Conservation (phyloP, 1,139 yeast genomes). For the Protomyces inouyei region DNA sequence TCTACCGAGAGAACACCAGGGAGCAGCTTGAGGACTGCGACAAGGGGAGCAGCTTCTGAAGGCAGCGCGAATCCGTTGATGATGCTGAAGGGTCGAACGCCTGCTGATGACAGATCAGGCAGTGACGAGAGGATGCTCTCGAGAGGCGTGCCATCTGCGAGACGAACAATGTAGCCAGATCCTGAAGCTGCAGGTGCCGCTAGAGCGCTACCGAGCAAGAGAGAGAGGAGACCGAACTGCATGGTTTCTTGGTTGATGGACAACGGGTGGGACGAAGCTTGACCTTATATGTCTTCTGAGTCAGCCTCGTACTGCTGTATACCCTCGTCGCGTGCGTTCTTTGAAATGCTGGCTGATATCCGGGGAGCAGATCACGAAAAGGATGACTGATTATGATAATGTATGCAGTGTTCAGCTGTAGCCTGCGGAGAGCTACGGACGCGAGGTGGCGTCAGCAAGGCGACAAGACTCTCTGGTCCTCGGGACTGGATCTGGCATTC, state of each 20-base stretch:
- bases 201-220: background rate
- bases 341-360: too few relatives aligned
- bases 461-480: too few relatives aligned
- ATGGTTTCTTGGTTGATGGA: background rate
- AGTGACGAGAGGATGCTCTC: background rate
- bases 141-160: background rate
- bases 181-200: background rate
- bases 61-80: background rate
- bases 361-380: too few relatives aligned
- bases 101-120: background rate
- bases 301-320: too few relatives aligned
- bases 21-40: background rate
- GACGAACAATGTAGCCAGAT: background rate
- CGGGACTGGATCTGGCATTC: too few relatives aligned
- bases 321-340: too few relatives aligned
- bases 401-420: too few relatives aligned
- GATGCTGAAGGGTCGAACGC: background rate
- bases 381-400: too few relatives aligned
- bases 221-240: background rate
- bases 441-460: too few relatives aligned
- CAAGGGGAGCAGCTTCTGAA: background rate
- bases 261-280: too few relatives aligned
- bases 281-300: too few relatives aligned
- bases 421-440: too few relatives aligned
- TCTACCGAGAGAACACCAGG: conserved; percentile 44